phyloP scores from a whole-genome alignment of 805 yeast genomes.

The Blastobotrys muscicola region DNA sequence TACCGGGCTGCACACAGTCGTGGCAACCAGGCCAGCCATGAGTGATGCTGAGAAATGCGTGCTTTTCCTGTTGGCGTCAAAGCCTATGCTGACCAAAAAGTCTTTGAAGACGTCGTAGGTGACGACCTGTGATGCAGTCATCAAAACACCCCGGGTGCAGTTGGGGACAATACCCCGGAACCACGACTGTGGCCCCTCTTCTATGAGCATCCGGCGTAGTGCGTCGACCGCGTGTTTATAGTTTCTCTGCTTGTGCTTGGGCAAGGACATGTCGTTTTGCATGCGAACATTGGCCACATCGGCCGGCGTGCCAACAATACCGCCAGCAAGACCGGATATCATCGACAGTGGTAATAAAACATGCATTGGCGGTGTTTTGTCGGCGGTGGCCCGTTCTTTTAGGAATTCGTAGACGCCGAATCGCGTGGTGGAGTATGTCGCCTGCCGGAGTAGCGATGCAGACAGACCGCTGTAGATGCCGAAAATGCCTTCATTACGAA shows the following conservation, averaged over 20 bases:
- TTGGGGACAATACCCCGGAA: constrained; percentile 74
- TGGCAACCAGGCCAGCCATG: constrained; percentile 78
- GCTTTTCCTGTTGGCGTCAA: constrained; percentile 51
- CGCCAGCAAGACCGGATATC: constrained; percentile 81
- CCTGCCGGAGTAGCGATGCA: constrained; percentile 77
- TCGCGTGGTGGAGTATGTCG: constrained; percentile 77
- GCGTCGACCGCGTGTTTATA: constrained; percentile 78
- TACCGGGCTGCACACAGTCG: constrained; percentile 88
- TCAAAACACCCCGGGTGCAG: constrained; percentile 67
- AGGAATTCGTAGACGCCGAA: constrained; percentile 78
- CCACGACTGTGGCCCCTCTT: constrained; percentile 52
- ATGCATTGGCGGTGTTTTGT: constrained; percentile 43
- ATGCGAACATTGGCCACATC: constrained; percentile 82
- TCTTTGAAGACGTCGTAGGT: constrained; percentile 71
- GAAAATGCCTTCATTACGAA: constrained; percentile 47
- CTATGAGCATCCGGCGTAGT: constrained; percentile 42
- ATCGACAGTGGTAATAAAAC: constrained; percentile 67
- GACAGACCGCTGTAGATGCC: constrained; percentile 75
- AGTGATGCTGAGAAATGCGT: constrained; percentile 76
- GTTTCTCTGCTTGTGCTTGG: constrained; percentile 54
- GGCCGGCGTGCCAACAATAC: constrained; percentile 79
- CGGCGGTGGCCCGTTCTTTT: constrained; percentile 41
- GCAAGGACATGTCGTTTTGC: constrained; percentile 78
- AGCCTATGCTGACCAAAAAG: constrained; percentile 40
- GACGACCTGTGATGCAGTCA: constrained; percentile 89